Conservation (phyloP, 345 rosid species). For the Gossypium sturtianum region DNA sequence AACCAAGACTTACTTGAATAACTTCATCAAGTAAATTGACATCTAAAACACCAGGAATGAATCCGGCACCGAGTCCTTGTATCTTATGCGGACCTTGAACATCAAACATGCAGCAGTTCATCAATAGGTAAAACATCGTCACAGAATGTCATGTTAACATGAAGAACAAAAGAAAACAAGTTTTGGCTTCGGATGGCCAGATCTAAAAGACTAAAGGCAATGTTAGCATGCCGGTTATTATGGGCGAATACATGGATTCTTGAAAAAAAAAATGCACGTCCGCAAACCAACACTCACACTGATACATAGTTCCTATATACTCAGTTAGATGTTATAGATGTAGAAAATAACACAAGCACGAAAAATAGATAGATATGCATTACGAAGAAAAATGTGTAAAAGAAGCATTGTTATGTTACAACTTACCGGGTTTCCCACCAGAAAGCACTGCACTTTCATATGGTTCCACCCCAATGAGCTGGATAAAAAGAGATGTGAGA, state of each 20-base stretch:
- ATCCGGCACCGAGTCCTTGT: constrained; percentile 66
- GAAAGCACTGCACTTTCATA: constrained; percentile 42
- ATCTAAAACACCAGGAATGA: constrained; percentile 49
- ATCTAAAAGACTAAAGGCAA: not conserved
- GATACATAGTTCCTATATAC: not conserved
- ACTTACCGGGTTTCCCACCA: constrained; percentile 26
- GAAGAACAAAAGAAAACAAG: not conserved
- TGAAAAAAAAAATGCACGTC: not conserved
- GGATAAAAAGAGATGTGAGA: not conserved
- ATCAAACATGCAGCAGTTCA: not conserved
- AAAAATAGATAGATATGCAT: not conserved
- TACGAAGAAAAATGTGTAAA: not conserved
- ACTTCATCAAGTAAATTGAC: constrained; percentile 40
- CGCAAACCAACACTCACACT: not conserved
- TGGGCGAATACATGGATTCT: not conserved
- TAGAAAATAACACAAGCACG: not conserved
- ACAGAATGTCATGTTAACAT: not conserved
- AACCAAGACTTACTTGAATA: not conserved
- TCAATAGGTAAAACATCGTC: not conserved
- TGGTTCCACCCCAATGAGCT: constrained; percentile 53
- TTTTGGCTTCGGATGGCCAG: not conserved
- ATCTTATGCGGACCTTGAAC: constrained; percentile 52
- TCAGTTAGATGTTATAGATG: not conserved
- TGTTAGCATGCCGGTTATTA: not conserved
- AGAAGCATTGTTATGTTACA: not conserved